These are phyloP conservation scores for Cryphonectria naterciae DNA, from an alignment of 2,329 filamentous ascomycete genomes.

Conservation along the genomic window DNA sequence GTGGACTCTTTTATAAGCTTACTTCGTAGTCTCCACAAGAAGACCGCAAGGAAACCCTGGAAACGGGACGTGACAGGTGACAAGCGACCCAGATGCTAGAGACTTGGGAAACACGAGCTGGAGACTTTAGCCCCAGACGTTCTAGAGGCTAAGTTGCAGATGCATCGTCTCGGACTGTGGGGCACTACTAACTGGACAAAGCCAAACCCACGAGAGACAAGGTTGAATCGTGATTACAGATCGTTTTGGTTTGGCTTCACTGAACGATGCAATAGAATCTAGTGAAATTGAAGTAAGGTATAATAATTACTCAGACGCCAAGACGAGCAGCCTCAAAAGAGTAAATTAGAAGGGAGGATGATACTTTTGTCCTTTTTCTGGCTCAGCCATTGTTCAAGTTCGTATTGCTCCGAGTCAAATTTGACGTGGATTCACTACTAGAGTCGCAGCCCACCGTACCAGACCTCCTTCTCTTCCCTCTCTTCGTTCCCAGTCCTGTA, in stretches of 20 bases:
- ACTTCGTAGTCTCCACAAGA: neutral
- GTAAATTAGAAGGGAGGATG: neutral
- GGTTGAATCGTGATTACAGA: neutral
- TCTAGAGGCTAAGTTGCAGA: neutral
- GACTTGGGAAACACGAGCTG: neutral
- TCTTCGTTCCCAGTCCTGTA: slow-evolving; percentile 1
- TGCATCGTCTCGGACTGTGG: neutral
- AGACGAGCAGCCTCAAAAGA: neutral
- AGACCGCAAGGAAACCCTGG: neutral
- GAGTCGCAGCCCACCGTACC: neutral
- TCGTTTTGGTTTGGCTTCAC: neutral
- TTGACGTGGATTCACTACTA: neutral
- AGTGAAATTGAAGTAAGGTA: neutral
- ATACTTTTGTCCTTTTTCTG: neutral
- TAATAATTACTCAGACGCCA: neutral
- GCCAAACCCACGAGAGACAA: neutral
- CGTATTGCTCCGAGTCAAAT: neutral
- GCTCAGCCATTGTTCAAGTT: neutral
- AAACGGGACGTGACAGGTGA: neutral
- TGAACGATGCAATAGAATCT: neutral
- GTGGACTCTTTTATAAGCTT: neutral
- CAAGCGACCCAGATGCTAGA: neutral
- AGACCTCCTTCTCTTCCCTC: neutral
- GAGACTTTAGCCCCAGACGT: neutral
- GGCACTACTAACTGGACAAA: neutral